Evolutionary conservation across 805 yeast species (phyloP), one percentile per base, ranked within the genome.

Genomic region (Metschnikowia drakensbergensis): DNA sequence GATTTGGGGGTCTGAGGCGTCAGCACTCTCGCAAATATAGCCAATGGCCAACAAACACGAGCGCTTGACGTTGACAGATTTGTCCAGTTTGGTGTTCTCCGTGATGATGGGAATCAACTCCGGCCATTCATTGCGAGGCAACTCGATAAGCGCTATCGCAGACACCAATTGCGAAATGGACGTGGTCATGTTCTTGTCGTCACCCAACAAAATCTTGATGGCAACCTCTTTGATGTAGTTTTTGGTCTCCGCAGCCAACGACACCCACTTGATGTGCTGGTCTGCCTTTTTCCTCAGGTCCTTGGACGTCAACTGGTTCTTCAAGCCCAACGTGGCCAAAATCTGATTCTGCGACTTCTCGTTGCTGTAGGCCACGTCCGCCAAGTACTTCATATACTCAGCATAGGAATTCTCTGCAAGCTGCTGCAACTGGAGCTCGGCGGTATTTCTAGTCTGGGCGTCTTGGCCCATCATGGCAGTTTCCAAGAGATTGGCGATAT

Each of bases 101-200:
- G 94, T 92, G 61, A 94, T 85, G 37, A 80, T 79, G 46, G 83
- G 80, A 71, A 92, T 88, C 61, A 94, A 77, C 52, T 86, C 92
- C 27, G 85, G 83, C 99, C 99, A 94, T 62, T 86, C 88, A 54
- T 77, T 77, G 53, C 85, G 73, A 40, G 97, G 97, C 54, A 94
- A 76, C 66, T 94, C 99, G 49, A 92, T 88, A 54, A 85, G 92
- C n/a, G 97, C 99, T 59, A 94, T 88, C 8, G 97, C 96, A 31
- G 98, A 96, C 45, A 94, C 92, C 55, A 92, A 76, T 72, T 92
- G 97, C 25, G 99, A 96, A 26, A 92, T 85, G 28, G 96, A 79
- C 49, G 83, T 82, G 30, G 96, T 94, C 48, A 92, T 96, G 60
- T 88, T 80, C 54, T 81, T 86, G 58, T 82, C 81, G n/a, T 71